Evolutionary conservation across 371 early-diverging fungal genomes (phyloP), one percentile per base, ranked within the genome.

Genomic region (Parasitella parasitica): DNA sequence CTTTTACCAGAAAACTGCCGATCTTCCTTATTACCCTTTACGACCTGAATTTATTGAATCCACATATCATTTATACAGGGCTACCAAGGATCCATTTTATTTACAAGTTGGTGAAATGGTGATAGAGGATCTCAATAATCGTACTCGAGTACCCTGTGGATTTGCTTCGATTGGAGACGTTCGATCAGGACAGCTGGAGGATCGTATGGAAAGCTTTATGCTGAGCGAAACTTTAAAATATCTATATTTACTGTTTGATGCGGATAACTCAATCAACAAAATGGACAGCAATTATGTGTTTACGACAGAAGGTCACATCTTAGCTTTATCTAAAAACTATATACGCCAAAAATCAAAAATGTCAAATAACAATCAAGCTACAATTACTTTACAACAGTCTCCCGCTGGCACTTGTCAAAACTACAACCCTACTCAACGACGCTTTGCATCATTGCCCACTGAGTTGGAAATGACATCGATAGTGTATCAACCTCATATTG

Each of bases 191-290:
- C 70, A 71, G 12, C 66, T 84, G 4, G 95, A 94, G 28, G 92
- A 92, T 56, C 82, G 98, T 3, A 97, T 97, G 96, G 97, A 97
- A 62, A 94, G 94, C 61, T 97, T 96, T 72, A 83, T 94, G 38
- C 68, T 97, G n/a, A 92, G 94, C 55, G 97, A 97, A 75, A 95
- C 98, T 1, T 77, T 96, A 46, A 97, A 97, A 64, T 97, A 97
- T 66, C 81, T 97, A 13, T 96, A 90, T 62, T 69, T 97, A 22
- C 76, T 97, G 22, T 67, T 58, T 54, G 54, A 61, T 61, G 67
- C 69, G 64, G 81, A 82, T 11, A 76, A 89, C 58, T 56, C 70
- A 8, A 57, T 93, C 18, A 91, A 94, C 56, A 59, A 53, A 9
- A 22, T 85, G 54, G 91, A 94, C 59, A 78, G 79, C 27, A 94